phyloP scores from a whole-genome alignment of 1,139 yeast species.

The Zygosaccharomyces pseudobailii region DNA sequence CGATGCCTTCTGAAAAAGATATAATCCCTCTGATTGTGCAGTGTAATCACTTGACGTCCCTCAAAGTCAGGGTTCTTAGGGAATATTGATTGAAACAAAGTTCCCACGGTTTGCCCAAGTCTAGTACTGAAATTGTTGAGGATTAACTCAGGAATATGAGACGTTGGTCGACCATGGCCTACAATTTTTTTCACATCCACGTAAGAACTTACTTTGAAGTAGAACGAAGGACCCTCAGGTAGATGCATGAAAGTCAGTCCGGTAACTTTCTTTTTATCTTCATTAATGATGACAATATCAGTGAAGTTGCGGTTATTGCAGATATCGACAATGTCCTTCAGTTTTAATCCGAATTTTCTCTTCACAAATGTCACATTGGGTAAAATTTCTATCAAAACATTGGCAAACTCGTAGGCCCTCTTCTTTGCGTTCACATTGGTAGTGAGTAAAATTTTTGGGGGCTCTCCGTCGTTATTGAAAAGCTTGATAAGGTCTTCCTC shows the following conservation, averaged over 20 bases:
- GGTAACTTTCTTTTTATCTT: conserved; percentile 85
- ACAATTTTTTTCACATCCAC: conserved; percentile 67
- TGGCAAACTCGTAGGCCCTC: conserved; percentile 87
- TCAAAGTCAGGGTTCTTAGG: conserved; percentile 91
- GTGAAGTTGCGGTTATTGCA: conserved; percentile 82
- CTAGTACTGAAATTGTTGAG: conserved; percentile 89
- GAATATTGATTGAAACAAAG: conserved; percentile 84
- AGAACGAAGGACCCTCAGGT: conserved; percentile 93
- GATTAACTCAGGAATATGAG: conserved; percentile 85
- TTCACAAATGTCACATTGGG: conserved; percentile 86
- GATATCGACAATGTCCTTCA: conserved; percentile 80
- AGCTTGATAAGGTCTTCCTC: conserved; percentile 50
- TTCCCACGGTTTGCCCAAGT: conserved; percentile 87
- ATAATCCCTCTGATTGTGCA: conserved; percentile 94
- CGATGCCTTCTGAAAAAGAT: conserved; percentile 94
- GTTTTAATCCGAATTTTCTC: conserved; percentile 75
- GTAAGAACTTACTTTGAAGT: conserved; percentile 79
- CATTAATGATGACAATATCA: conserved; percentile 82
- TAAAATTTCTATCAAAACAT: conserved; percentile 72
- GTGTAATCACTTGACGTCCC: conserved; percentile 91
- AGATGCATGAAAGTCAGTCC: conserved; percentile 90
- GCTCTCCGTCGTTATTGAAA: conserved; percentile 26
- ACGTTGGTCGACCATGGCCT: conserved; percentile 89
- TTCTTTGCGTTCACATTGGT: conserved; percentile 84
- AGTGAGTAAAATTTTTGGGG: conserved; percentile 82